Evolutionary conservation across 305 asterid species (phyloP).

Genomic region (Fraxinus dipetala): DNA sequence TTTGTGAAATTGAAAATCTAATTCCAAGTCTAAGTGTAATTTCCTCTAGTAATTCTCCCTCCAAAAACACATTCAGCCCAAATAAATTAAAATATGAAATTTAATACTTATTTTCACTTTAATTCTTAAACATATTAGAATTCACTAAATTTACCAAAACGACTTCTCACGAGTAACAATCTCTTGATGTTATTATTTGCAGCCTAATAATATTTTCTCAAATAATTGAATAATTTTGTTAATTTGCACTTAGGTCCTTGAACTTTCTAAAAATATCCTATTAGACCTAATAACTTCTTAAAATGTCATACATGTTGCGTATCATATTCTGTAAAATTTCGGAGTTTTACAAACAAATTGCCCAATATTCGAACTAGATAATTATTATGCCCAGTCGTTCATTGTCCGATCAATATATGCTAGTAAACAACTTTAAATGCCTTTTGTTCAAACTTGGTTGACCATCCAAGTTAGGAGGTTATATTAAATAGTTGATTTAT

Average conservation of each 20-base stretch:
- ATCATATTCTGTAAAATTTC: neutral
- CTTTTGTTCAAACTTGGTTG: neutral
- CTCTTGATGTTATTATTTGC: neutral
- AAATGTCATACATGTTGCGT: neutral
- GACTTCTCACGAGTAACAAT: neutral
- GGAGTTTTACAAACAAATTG: neutral
- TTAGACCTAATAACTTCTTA: neutral
- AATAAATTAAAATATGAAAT: neutral
- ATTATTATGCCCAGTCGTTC: too few relatives aligned
- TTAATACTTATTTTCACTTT: neutral
- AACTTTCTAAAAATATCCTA: neutral
- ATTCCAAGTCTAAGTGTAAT: too few relatives aligned
- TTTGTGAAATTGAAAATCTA: too few relatives aligned
- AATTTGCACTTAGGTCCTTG: neutral
- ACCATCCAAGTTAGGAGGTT: neutral
- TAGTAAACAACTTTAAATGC: neutral
- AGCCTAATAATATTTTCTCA: neutral
- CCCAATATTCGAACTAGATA: neutral
- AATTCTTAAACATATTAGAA: neutral
- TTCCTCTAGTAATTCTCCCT: neutral
- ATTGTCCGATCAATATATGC: too few relatives aligned
- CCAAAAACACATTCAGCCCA: neutral
- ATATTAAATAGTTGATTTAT: too few relatives aligned
- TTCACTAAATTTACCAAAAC: neutral
- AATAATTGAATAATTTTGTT: neutral